Evolutionary conservation across 257 asterid genomes (phyloP).

Genomic region (Solanum bukasovii): DNA sequence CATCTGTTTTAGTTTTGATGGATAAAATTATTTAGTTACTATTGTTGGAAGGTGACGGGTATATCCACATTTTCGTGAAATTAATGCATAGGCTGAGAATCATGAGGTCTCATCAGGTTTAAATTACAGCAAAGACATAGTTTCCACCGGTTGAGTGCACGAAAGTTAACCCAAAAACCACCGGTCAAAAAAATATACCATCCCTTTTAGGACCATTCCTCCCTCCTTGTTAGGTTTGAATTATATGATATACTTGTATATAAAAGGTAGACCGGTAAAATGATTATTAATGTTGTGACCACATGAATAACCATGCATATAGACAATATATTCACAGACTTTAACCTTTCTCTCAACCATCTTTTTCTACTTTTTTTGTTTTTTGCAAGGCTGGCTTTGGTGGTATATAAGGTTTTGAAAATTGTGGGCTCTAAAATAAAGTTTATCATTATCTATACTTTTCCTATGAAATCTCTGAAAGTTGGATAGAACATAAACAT

Average conservation of each 20-base stretch:
- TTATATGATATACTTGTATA: neutral
- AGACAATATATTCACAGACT: constrained; percentile 1
- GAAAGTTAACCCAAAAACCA: neutral
- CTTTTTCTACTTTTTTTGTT: neutral
- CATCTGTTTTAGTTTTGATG: neutral
- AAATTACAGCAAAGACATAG: too few species aligned
- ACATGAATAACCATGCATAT: neutral
- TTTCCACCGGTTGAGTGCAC: rapidly evolving
- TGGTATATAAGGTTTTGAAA: neutral
- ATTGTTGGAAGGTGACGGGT: too few species aligned
- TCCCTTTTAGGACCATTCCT: neutral
- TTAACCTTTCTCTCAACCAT: neutral
- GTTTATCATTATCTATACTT: neutral
- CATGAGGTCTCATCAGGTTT: too few species aligned
- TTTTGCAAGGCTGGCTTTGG: neutral
- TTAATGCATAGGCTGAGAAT: neutral
- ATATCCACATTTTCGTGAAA: neutral
- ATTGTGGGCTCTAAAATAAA: neutral
- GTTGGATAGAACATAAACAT: neutral
- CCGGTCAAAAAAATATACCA: too few species aligned
- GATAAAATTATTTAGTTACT: neutral
- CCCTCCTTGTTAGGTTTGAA: neutral
- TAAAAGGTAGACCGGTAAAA: neutral
- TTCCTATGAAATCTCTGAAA: neutral
- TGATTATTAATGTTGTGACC: neutral